These are phyloP conservation scores for Urtica urens DNA, from an alignment of 306 rosid genomes.

Conservation along the genomic window DNA sequence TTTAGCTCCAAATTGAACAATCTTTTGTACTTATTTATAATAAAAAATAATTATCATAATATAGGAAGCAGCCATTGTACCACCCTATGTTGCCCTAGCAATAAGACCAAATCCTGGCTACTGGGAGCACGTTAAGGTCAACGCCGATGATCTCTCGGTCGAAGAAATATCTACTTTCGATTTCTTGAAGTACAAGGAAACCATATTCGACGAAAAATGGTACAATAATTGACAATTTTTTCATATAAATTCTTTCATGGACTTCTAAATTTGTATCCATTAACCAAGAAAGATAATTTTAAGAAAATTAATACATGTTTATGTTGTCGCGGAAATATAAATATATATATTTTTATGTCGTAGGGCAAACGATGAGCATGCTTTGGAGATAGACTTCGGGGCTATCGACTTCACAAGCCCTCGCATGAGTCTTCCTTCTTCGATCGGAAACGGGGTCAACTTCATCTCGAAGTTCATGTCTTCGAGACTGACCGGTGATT, in stretches of 20 bases:
- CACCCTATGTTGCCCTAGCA: constrained; percentile 31
- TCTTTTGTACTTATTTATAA: neutral
- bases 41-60: neutral
- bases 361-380: constrained; percentile 41
- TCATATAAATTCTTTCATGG: no score
- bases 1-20: neutral
- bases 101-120: constrained; percentile 39
- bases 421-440: constrained; percentile 28
- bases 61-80: constrained; percentile 43
- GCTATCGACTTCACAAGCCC: constrained; percentile 32
- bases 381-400: constrained; percentile 33
- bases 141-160: constrained; percentile 25
- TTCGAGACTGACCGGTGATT: constrained; percentile 17
- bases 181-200: constrained; percentile 34
- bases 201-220: constrained; percentile 32
- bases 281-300: no score
- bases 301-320: no score
- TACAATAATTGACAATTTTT: no score
- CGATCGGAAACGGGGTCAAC: constrained; percentile 34
- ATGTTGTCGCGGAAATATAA: no score
- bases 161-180: constrained; percentile 19
- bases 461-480: constrained; percentile 25
- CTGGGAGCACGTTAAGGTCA: constrained; percentile 30
- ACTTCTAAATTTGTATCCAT: no score
- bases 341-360: neutral